Evolutionary conservation across 805 yeast genomes (phyloP), one percentile per base, ranked within the genome.

Genomic region (Saccharomycopsis guyanensis): DNA sequence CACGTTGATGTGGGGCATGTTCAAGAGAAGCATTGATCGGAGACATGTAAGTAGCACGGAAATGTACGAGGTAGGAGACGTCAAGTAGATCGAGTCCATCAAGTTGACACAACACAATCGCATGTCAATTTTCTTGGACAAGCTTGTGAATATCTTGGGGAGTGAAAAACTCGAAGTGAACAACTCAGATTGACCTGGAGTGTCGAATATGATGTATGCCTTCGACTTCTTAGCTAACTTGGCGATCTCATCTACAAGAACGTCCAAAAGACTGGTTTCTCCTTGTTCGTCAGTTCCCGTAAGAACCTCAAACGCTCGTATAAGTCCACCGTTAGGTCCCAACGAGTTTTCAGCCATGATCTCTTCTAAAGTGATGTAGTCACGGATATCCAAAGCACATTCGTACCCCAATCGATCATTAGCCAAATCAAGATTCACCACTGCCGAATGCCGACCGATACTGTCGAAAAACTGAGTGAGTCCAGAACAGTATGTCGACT

Each of bases 151-250:
- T 3, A 93, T 82, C 43, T 69, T 69, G 36, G 71, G 72, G 37
- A 94, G 66, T 0, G 96, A 80, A 1, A 80, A 74, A 57, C 86
- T 95, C 58, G 86, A 94, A 2, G 99, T 93, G 65, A 86, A 93
- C 13, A 93, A 72, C 61, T 93, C 99, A 1, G 88, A 93, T 61
- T 93, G 98, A 1, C 98, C 98, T 1, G 97, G 96, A 58, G 95
- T 86, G 62, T 87, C 96, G 64, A 87, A 85, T 3, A 87, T 68
- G 10, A 87, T 61, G 54, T 87, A 87, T 34, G 80, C 76, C 19
- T 68, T 68, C 47, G 78, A 80, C 35, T 74, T 70, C 32, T 67
- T 60, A 3, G 83, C 75, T 10, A 88, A 66, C 27, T 70, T 66
- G 47, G 72, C 69, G 27, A 91, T 67, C 58, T 74, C 77, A 7